Conservation (phyloP, 805 yeast genomes). For the Pachysolen tannophilus region DNA sequence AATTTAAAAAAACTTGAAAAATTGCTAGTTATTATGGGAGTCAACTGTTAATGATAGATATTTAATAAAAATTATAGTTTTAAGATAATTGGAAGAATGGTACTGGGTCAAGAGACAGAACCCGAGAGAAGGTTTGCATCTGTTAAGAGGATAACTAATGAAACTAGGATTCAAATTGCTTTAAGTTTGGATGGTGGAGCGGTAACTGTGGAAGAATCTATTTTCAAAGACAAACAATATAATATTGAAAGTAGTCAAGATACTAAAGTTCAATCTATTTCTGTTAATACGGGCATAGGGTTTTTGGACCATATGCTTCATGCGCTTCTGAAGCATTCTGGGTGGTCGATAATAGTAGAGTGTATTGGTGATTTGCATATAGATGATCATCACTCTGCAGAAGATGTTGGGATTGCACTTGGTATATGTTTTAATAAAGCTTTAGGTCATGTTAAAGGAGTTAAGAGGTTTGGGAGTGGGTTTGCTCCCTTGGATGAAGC, state of each 20-base stretch:
- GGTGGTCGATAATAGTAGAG: slow-evolving; percentile 87
- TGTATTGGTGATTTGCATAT: slow-evolving; percentile 93
- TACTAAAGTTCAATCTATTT: slow-evolving; percentile 64
- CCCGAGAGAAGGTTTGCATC: slow-evolving; percentile 7
- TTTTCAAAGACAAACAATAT: slow-evolving; percentile 32
- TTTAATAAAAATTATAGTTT: too few species aligned
- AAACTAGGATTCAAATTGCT: slow-evolving; percentile 86
- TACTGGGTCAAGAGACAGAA: neutral
- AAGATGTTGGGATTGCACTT: slow-evolving; percentile 88
- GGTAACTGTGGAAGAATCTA: slow-evolving; percentile 53
- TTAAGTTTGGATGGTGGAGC: slow-evolving; percentile 80
- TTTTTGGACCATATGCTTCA: slow-evolving; percentile 96
- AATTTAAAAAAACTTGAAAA: too few species aligned
- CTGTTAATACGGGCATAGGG: slow-evolving; percentile 87
- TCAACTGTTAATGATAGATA: too few species aligned
- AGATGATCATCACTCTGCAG: slow-evolving; percentile 96
- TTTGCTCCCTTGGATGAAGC: slow-evolving; percentile 98
- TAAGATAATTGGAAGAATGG: too few species aligned
- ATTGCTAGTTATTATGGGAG: too few species aligned
- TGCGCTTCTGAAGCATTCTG: slow-evolving; percentile 93
- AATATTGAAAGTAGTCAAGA: slow-evolving; percentile 58
- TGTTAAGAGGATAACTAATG: slow-evolving; percentile 68
- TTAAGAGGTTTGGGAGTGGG: slow-evolving; percentile 86
- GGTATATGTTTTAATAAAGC: slow-evolving; percentile 89
- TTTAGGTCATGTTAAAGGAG: slow-evolving; percentile 82